Conservation (phyloP, 2,329 filamentous ascomycete genomes). For the Trichoderma sp. region DNA sequence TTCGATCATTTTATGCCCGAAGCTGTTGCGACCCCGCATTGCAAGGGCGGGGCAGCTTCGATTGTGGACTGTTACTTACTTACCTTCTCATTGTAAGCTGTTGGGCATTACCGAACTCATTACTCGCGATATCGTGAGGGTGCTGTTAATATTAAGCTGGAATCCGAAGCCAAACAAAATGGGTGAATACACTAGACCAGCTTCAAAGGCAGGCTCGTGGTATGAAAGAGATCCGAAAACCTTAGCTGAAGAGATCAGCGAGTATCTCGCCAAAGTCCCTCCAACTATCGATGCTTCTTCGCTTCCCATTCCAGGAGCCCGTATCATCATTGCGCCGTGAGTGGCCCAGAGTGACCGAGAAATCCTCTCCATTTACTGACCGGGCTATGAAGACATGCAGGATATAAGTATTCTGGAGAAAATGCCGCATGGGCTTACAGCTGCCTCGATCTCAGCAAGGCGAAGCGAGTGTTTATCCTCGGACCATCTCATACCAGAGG, state of each 20-base stretch:
- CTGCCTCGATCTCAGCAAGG: slow-evolving; percentile 73
- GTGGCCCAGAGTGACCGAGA: slow-evolving; percentile 32
- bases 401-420: slow-evolving; percentile 86
- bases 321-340: slow-evolving; percentile 91
- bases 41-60: slow-evolving; percentile 16
- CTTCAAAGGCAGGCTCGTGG: slow-evolving; percentile 84
- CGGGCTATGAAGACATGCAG: slow-evolving; percentile 67
- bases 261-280: slow-evolving; percentile 71
- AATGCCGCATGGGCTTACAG: slow-evolving; percentile 96
- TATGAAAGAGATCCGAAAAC: slow-evolving; percentile 61
- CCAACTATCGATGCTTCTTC: slow-evolving; percentile 53
- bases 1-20: too few relatives aligned
- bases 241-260: slow-evolving; percentile 69
- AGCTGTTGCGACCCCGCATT: slow-evolving; percentile 12
- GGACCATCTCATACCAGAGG: slow-evolving; percentile 77
- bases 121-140: too few relatives aligned
- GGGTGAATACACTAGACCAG: slow-evolving; percentile 38
- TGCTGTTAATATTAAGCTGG: too few relatives aligned
- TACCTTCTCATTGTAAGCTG: neutral
- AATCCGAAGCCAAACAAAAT: neutral
- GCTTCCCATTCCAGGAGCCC: slow-evolving; percentile 70
- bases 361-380: neutral
- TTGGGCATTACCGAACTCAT: too few relatives aligned
- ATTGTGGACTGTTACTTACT: neutral
- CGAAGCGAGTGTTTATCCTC: slow-evolving; percentile 85